Evolutionary conservation across 2,329 filamentous ascomycete species (phyloP), one percentile per base, ranked within the genome.

Genomic region (Verticillium tricorpus): DNA sequence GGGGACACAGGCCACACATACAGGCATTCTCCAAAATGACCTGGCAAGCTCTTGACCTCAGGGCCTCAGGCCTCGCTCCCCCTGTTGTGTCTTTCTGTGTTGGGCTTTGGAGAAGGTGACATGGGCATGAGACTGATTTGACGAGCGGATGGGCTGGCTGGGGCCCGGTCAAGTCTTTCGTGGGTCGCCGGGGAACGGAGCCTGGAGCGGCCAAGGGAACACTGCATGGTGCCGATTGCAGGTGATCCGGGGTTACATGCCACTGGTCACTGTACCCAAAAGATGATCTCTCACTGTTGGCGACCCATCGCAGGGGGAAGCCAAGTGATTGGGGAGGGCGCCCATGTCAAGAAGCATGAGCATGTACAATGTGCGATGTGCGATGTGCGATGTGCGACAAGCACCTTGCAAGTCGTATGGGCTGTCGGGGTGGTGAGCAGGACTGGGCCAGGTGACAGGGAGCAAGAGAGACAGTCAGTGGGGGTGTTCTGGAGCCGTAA

Each of bases 201-300:
- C 54, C 54, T 34, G 25, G 54, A 56, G 54, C 22, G 54, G 9
- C 31, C 25, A n/a, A 56, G 25, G 31, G 31, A 22, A 31, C 25
- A 56, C 54, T 56, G 54, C 54, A 56, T 56, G 31, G 14, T 34
- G 54, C n/a, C 54, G 40, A 54, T 34, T 59, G 58, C 40, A 52
- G 58, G 28, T 37, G 45, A 59, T 59, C 58, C 58, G 58, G 58
- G 58, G 58, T 59, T 54, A 54, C 22, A 55, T 54, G 31, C 12
- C 25, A 54, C 28, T 59, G 40, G 50, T 19, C 45, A 56, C 25
- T 34, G 22, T 54, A 25, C 37, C 35, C 25, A 14, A 28, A 35
- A 45, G 58, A n/a, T 59, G 58, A n/a, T 59, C 32, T 59, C n/a
- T 32, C 7, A 50, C 22, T 19, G 34, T 11, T 59, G 58, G 32